Conservation (phyloP, 2,329 filamentous ascomycete species). For the Teratosphaeria viscida region DNA sequence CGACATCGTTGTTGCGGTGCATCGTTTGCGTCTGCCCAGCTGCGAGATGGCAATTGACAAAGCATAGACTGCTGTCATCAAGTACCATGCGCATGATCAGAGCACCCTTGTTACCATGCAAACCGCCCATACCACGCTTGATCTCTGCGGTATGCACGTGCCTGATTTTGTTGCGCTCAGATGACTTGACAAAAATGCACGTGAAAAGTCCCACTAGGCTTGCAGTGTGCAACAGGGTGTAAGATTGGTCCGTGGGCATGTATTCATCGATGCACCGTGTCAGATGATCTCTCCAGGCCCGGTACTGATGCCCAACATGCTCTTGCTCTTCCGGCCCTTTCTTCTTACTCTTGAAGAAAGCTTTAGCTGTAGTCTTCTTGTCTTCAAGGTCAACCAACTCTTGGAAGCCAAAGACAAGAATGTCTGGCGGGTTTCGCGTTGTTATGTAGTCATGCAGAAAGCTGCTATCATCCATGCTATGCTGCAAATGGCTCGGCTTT, state of each 20-base stretch:
- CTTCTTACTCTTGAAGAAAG: slow-evolving; percentile 72
- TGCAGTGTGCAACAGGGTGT: slow-evolving; percentile 77
- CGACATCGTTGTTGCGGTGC: slow-evolving; percentile 84
- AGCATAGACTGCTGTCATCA: slow-evolving; percentile 88
- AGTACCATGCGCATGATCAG: slow-evolving; percentile 84
- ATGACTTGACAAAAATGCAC: slow-evolving; percentile 84
- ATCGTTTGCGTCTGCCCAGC: slow-evolving; percentile 86
- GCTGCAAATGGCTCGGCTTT: slow-evolving; percentile 72
- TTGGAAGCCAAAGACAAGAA: slow-evolving; percentile 92
- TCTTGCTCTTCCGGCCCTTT: slow-evolving; percentile 82
- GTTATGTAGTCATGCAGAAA: slow-evolving; percentile 77
- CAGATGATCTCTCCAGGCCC: slow-evolving; percentile 89
- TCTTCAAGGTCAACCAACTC: slow-evolving; percentile 97
- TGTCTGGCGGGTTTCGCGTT: slow-evolving; percentile 70
- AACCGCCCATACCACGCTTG: slow-evolving; percentile 89
- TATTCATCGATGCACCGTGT: slow-evolving; percentile 72
- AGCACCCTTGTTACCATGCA: slow-evolving; percentile 94
- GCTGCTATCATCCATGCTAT: slow-evolving; percentile 56
- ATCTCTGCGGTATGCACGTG: slow-evolving; percentile 73
- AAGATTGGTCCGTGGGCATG: slow-evolving; percentile 65
- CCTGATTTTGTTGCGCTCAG: slow-evolving; percentile 63
- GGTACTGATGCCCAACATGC: slow-evolving; percentile 92
- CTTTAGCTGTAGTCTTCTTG: slow-evolving; percentile 92
- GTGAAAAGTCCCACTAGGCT: slow-evolving; percentile 91
- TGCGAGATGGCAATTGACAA: slow-evolving; percentile 94